phyloP scores from a whole-genome alignment of 257 asterid species.

The Coffea canephora region DNA sequence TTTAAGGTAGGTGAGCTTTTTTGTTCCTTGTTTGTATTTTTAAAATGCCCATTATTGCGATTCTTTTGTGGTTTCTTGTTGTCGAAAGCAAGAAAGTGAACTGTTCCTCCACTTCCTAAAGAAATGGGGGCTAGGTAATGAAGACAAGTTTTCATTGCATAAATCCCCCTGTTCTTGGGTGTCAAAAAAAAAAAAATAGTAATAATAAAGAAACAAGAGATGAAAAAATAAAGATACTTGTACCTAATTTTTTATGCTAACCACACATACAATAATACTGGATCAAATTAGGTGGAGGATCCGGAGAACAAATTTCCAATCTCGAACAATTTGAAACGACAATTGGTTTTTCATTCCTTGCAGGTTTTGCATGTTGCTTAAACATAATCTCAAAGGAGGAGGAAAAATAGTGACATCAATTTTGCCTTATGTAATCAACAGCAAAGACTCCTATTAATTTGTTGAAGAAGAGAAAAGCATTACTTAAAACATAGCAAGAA shows the following conservation, averaged over 20 bases:
- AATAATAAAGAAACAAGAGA: too few species aligned
- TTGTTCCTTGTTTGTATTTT: too few species aligned
- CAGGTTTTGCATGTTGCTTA: too few species aligned
- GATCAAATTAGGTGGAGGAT: neutral
- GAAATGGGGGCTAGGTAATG: too few species aligned
- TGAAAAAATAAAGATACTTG: neutral
- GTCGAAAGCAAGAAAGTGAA: constrained; percentile 13
- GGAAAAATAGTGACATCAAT: neutral
- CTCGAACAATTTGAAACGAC: neutral
- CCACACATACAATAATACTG: neutral
- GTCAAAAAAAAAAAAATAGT: too few species aligned
- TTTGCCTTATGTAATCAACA: neutral
- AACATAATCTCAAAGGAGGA: too few species aligned
- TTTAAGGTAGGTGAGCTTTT: neutral
- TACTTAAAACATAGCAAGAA: too few species aligned
- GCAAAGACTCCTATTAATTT: too few species aligned
- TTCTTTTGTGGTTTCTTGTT: constrained; percentile 16
- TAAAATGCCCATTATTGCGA: neutral
- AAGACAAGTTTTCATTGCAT: too few species aligned
- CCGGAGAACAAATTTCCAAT: neutral
- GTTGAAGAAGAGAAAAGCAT: too few species aligned
- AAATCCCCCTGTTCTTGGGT: too few species aligned
- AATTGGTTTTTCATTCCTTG: neutral
- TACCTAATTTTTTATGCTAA: neutral
- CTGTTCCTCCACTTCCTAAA: too few species aligned